These are phyloP conservation scores for Hortiboletus flavorubellus DNA, from an alignment of 768 basidiomycete genomes.

Conservation along the genomic window DNA sequence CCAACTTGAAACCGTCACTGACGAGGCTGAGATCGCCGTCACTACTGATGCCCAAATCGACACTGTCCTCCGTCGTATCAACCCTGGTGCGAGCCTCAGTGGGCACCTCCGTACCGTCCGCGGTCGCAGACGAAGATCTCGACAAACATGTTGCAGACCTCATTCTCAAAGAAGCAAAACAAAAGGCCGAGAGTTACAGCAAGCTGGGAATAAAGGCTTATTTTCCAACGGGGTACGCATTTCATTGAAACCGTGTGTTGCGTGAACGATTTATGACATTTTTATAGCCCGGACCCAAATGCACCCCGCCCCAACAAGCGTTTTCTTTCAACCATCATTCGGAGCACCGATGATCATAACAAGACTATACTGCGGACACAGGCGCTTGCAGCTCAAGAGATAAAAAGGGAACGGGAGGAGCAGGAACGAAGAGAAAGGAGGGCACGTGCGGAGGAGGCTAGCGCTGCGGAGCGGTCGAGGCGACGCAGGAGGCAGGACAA, in stretches of 20 bases:
- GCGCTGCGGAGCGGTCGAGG: constrained; percentile 57
- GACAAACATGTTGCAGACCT: constrained; percentile 91
- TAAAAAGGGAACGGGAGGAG: constrained; percentile 66
- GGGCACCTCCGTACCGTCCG: constrained; percentile 57
- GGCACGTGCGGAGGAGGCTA: constrained; percentile 73
- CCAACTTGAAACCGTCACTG: neutral
- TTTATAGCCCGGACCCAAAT: constrained; percentile 58
- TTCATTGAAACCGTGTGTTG: constrained; percentile 14
- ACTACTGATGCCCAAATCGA: constrained; percentile 41
- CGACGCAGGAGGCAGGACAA: constrained; percentile 33
- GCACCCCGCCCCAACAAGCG: constrained; percentile 81
- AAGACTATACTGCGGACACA: constrained; percentile 75
- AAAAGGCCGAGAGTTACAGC: constrained; percentile 78
- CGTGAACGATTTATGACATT: neutral
- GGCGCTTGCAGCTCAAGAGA: constrained; percentile 66
- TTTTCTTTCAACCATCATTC: constrained; percentile 81
- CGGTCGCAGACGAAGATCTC: constrained; percentile 77
- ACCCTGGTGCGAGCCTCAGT: constrained; percentile 75
- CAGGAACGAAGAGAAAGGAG: constrained; percentile 58
- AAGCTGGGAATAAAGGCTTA: constrained; percentile 80
- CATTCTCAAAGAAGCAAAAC: constrained; percentile 89
- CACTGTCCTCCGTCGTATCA: constrained; percentile 83
- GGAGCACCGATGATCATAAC: constrained; percentile 95
- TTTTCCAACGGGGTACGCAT: constrained; percentile 51
- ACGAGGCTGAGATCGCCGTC: neutral